A percentile compares a stretch with the other conserved stretches of the same genome.
Conservation (phyloP, 2,329 filamentous ascomycete species). For the Didymella sp. region DNA sequence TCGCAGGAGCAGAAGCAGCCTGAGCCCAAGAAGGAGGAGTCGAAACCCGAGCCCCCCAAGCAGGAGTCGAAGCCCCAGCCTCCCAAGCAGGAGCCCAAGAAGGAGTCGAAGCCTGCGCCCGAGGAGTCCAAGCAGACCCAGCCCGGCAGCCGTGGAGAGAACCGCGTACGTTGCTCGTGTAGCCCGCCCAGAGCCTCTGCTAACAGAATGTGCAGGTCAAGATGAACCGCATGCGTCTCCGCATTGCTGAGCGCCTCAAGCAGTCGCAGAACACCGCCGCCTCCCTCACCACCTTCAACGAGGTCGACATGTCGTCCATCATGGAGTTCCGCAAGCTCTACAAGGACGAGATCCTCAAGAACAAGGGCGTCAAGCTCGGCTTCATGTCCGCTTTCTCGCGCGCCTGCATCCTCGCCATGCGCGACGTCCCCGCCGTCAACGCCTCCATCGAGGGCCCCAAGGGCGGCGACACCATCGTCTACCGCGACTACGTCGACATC, state of each 20-base stretch:
- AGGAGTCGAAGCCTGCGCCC: conserved; percentile 40
- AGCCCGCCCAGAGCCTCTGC: background rate
- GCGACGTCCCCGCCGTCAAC: conserved; percentile 92
- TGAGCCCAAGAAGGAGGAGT: conserved; percentile 47
- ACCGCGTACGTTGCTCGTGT: conserved; percentile 70
- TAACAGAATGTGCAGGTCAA: conserved; percentile 72
- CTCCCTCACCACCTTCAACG: conserved; percentile 97
- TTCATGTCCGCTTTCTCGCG: conserved; percentile 99
- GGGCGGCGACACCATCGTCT: conserved; percentile 96
- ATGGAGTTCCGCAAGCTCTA: conserved; percentile 98
- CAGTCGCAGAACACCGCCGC: conserved; percentile 99
- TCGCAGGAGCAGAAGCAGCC: conserved; percentile 49
- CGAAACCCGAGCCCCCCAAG: conserved; percentile 47
- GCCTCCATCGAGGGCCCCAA: conserved; percentile 96
- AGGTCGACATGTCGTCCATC: conserved; percentile 97
- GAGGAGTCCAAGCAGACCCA: conserved; percentile 33
- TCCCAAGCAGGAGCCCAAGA: conserved; percentile 24
- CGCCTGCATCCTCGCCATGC: conserved; percentile 89
- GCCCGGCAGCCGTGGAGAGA: conserved; percentile 82
- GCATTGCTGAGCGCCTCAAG: conserved; percentile 97
- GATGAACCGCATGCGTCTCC: conserved; percentile 99
- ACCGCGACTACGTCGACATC: conserved; percentile 97
- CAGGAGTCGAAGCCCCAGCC: conserved; percentile 44
- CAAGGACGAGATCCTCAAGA: conserved; percentile 96
- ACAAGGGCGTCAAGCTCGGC: conserved; percentile 96